phyloP scores from a whole-genome alignment of 2,329 filamentous ascomycete species.

The Fusarium bulbicola region DNA sequence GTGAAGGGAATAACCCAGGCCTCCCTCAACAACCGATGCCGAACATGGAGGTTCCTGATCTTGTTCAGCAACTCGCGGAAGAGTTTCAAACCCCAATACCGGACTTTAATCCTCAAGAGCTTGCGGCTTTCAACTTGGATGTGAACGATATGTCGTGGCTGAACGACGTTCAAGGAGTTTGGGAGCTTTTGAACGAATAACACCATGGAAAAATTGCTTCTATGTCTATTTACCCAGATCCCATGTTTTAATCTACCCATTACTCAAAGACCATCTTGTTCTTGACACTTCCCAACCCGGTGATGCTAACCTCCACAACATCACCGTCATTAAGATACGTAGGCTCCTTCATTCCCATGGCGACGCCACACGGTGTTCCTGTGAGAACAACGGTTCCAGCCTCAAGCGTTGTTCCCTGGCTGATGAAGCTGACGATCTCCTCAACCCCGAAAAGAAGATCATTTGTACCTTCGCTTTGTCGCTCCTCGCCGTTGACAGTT shows the following conservation, averaged over 20 bases:
- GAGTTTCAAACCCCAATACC: conserved; percentile 36
- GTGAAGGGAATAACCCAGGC: not conserved
- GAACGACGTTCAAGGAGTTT: conserved; percentile 45
- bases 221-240: not conserved
- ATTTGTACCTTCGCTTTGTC: conserved; percentile 58
- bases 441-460: conserved; percentile 61
- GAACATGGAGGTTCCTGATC: conserved; percentile 12
- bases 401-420: conserved; percentile 59
- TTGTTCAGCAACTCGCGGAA: conserved; percentile 30
- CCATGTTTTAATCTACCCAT: not conserved
- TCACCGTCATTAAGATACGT: conserved; percentile 54
- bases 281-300: conserved; percentile 44
- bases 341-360: conserved; percentile 55
- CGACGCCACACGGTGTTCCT: conserved; percentile 59
- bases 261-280: conserved; percentile 53
- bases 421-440: conserved; percentile 56
- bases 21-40: not conserved
- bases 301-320: conserved; percentile 55
- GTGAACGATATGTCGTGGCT: conserved; percentile 48
- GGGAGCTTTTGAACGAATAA: conserved; percentile 44
- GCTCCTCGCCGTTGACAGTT: conserved; percentile 59
- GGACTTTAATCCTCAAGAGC: conserved; percentile 35
- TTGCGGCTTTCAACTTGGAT: conserved; percentile 44
- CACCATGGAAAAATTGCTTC: not conserved
- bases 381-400: conserved; percentile 61